phyloP scores from a whole-genome alignment of 805 yeast species.

The Helenozyma baotianmanensis region DNA sequence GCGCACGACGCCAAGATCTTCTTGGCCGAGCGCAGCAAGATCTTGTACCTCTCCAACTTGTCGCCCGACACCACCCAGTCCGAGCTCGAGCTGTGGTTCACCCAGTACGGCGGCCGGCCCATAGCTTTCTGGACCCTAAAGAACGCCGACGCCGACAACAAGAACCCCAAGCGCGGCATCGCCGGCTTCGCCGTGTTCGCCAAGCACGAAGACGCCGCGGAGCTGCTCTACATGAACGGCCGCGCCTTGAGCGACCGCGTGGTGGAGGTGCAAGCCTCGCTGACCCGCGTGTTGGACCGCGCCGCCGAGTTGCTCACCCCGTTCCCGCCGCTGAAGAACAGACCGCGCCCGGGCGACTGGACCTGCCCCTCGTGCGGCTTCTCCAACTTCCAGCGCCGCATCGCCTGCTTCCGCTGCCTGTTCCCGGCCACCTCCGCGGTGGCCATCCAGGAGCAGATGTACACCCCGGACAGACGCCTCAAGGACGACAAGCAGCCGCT shows the following conservation, averaged over 20 bases:
- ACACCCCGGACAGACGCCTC: conserved; percentile 17
- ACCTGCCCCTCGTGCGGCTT: conserved; percentile 96
- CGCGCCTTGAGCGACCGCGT: conserved; percentile 66
- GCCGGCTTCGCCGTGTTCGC: conserved; percentile 85
- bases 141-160: conserved; percentile 35
- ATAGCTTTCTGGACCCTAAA: conserved; percentile 85
- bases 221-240: conserved; percentile 76
- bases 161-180: conserved; percentile 34
- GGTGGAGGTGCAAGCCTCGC: conserved; percentile 84
- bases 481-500: conserved; percentile 13
- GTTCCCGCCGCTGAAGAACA: conserved; percentile 78
- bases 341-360: conserved; percentile 98
- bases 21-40: conserved; percentile 65
- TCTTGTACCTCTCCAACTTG: conserved; percentile 73
- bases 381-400: conserved; percentile 88
- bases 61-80: conserved; percentile 86
- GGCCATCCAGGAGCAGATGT: conserved; percentile 61
- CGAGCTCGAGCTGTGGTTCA: conserved; percentile 87
- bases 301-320: conserved; percentile 80
- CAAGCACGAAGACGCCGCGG: conserved; percentile 81
- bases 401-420: conserved; percentile 90
- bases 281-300: conserved; percentile 68
- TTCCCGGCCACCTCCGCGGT: conserved; percentile 78
- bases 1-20: conserved; percentile 69
- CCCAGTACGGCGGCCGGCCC: conserved; percentile 81